These are phyloP conservation scores for Aspergillus chevalieri DNA, from an alignment of 2,329 filamentous ascomycete genomes.

Conservation along the genomic window DNA sequence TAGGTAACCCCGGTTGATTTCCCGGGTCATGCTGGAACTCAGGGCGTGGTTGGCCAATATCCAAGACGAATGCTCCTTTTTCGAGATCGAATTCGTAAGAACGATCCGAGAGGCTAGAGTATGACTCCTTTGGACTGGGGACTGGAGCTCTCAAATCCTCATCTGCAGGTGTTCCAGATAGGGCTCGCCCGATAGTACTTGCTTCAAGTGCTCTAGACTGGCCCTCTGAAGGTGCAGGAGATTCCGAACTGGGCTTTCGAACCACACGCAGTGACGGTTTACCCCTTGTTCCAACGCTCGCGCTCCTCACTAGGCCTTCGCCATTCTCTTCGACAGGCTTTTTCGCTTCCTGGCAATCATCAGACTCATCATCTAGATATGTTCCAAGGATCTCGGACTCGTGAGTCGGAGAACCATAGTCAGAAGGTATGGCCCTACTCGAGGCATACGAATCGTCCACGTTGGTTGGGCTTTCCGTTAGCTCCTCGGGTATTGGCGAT, in stretches of 20 bases:
- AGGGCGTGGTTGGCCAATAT: slow-evolving; percentile 4
- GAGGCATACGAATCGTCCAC: slow-evolving; percentile 60
- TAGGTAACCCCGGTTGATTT: slow-evolving; percentile 22
- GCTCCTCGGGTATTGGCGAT: slow-evolving; percentile 71
- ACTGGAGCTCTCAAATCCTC: neutral
- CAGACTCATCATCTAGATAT: slow-evolving; percentile 26
- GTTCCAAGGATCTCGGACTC: slow-evolving; percentile 42
- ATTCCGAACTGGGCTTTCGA: slow-evolving; percentile 23
- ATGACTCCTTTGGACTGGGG: slow-evolving; percentile 13
- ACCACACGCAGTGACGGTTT: slow-evolving; percentile 39
- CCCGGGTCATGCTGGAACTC: slow-evolving; percentile 8
- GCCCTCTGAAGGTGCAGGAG: slow-evolving; percentile 10
- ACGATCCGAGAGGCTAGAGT: slow-evolving; percentile 13
- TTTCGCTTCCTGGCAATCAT: slow-evolving; percentile 14
- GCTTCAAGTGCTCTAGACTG: slow-evolving; percentile 3
- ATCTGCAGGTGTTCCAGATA: neutral
- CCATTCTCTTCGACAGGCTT: slow-evolving; percentile 14
- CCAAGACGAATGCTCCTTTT: slow-evolving; percentile 26
- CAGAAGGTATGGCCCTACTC: slow-evolving; percentile 65
- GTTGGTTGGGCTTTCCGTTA: slow-evolving; percentile 45
- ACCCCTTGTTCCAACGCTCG: slow-evolving; percentile 38
- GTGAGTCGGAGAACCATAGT: slow-evolving; percentile 51
- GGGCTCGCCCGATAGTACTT: slow-evolving; percentile 10
- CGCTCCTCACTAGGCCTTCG: slow-evolving; percentile 32
- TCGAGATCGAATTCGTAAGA: slow-evolving; percentile 26